Evolutionary conservation across 257 asterid species (phyloP), one percentile per base, ranked within the genome.

Genomic region (Euphrasia confusa): DNA sequence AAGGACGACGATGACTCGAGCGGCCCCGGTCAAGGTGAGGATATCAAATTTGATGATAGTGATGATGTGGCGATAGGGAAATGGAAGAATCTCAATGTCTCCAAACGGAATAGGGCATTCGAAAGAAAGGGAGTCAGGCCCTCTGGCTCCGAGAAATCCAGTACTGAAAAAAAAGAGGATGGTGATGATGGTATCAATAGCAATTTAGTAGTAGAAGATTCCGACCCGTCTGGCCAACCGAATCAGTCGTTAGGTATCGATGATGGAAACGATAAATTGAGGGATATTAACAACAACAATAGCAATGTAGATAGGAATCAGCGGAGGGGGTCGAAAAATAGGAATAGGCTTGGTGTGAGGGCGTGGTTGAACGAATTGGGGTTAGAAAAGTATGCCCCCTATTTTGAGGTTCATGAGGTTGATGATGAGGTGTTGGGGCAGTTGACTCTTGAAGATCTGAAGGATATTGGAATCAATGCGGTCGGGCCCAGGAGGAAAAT

Each of bases 371-470:
- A 68, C 54, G 65, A 65, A 70, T 42, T 81, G 72, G 91, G 94
- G 18, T 75, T 79, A 47, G 68, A 65, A 4, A 79, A 73, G 65
- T 89, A 82, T 37, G 76, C 66, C 0, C n/a, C 71, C 7, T 1
- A 79, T 57, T 89, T 89, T 54, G 81, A 86, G 56, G 65, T 82
- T 39, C 91, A 89, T 65, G 94, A 84, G 56, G 97, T 89, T 62
- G 94, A 86, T 39, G 73, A 81, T 5, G 80, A 82, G 45, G 86
- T 80, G 52, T 63, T 86, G 40, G 86, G 87, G 3, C 71, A 77
- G 28, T 72, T 89, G 65, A 84, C 95, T 5, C 68, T 86, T 45
- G 85, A 84, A 55, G 95, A 89, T 75, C 84, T 89, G 55, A 80
- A 84, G 69, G 96, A 86, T 35, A 88, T 88, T 90, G 94, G 96